These are phyloP conservation scores for Choiromyces venosus DNA, from an alignment of 495 filamentous ascomycete genomes.

Conservation along the genomic window DNA sequence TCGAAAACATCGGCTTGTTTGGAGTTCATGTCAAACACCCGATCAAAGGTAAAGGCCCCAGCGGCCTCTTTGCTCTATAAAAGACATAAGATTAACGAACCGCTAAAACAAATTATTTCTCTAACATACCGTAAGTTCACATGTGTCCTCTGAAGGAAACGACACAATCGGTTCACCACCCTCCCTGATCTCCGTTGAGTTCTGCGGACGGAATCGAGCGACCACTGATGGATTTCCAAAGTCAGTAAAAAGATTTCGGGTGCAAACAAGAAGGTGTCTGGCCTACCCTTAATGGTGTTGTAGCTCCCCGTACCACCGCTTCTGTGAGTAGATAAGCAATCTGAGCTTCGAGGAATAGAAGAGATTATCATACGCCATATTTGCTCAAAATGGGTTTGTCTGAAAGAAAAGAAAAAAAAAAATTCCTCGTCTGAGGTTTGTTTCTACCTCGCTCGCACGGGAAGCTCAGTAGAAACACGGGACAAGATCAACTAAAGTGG, in stretches of 20 bases:
- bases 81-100: conserved; percentile 13
- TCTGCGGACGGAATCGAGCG: conserved; percentile 94
- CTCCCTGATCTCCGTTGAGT: conserved; percentile 79
- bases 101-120: conserved; percentile 14
- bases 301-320: conserved; percentile 49
- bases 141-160: conserved; percentile 86
- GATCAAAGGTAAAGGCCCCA: conserved; percentile 91
- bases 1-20: conserved; percentile 88
- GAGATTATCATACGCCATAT: conserved; percentile 35
- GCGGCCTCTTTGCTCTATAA: conserved; percentile 74
- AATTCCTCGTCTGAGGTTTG: neutral
- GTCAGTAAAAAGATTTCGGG: conserved; percentile 40
- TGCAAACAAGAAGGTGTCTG: conserved; percentile 12
- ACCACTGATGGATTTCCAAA: conserved; percentile 55
- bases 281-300: conserved; percentile 69
- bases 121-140: conserved; percentile 67
- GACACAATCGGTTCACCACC: conserved; percentile 86
- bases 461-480: neutral
- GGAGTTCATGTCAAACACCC: conserved; percentile 89
- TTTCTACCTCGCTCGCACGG: neutral
- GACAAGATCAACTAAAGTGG: neutral
- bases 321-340: conserved; percentile 20
- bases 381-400: conserved; percentile 7
- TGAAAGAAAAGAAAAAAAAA: conserved; percentile 6
- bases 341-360: conserved; percentile 3